Conservation (phyloP, 306 rosid genomes). For the Vicia sativa region DNA sequence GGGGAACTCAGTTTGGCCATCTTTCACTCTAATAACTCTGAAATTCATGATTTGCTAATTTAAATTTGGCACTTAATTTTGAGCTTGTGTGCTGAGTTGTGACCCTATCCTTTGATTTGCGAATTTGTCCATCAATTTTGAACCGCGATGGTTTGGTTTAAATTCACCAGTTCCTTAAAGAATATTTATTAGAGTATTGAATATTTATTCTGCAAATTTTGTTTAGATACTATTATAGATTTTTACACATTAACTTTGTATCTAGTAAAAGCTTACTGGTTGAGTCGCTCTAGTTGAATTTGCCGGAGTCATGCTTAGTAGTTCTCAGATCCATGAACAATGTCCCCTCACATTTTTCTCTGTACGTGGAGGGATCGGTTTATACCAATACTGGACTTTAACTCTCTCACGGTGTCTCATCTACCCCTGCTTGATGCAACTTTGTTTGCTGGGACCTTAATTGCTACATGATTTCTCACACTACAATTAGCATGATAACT, state of each 20-base stretch:
- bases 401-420: neutral
- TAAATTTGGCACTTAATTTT: neutral
- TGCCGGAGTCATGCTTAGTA: neutral
- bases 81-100: conserved; percentile 3
- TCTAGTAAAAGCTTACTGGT: neutral
- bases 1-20: neutral
- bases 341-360: neutral
- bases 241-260: neutral
- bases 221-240: neutral
- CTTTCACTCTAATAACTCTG: neutral
- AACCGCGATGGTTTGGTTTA: neutral
- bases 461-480: neutral
- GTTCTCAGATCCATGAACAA: neutral
- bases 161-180: neutral
- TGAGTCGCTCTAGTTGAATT: conserved; percentile 15
- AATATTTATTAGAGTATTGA: neutral
- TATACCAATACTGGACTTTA: neutral
- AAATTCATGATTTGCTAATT: neutral
- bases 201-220: neutral
- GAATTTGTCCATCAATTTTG: neutral
- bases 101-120: neutral
- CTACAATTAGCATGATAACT: too few species aligned
- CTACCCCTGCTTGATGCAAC: neutral
- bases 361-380: neutral
- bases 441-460: conserved; percentile 9